Conservation (phyloP, 371 early-diverging fungal genomes). For the Apophysomyces trapeziformis region DNA sequence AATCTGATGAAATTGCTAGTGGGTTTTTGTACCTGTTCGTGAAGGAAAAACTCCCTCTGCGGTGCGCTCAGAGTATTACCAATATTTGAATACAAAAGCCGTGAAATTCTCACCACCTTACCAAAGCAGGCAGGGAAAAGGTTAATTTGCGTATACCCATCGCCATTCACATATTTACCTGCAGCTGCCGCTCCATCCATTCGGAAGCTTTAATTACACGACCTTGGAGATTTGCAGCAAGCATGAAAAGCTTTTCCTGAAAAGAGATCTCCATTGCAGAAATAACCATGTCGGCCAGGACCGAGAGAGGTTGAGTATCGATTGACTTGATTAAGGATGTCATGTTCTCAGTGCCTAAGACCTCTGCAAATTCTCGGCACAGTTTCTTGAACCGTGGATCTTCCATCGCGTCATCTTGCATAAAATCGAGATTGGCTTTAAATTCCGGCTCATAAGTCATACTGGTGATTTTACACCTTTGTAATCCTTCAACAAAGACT, state of each 20-base stretch:
- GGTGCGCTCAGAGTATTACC: slow-evolving; percentile 79
- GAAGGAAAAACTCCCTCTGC: slow-evolving; percentile 82
- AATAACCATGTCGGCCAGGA: slow-evolving; percentile 75
- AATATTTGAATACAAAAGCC: slow-evolving; percentile 79
- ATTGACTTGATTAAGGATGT: slow-evolving; percentile 57
- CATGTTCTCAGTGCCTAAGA: not conserved
- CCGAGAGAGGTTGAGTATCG: slow-evolving; percentile 63
- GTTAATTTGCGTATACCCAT: not conserved
- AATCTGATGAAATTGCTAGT: not conserved
- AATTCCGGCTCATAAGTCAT: slow-evolving; percentile 17
- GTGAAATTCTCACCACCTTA: slow-evolving; percentile 76
- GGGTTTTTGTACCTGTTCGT: slow-evolving; percentile 68
- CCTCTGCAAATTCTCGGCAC: slow-evolving; percentile 54
- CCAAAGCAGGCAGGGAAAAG: not conserved
- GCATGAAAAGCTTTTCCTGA: slow-evolving; percentile 74
- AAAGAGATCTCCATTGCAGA: slow-evolving; percentile 73
- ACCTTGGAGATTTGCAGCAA: slow-evolving; percentile 61
- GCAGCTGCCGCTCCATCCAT: slow-evolving; percentile 79
- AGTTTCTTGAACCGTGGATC: slow-evolving; percentile 64
- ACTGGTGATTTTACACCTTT: slow-evolving; percentile 37
- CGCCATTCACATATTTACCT: slow-evolving; percentile 42
- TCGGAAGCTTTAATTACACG: slow-evolving; percentile 65
- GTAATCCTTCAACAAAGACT: slow-evolving; percentile 43
- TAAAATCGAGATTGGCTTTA: not conserved
- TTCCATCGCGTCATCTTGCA: slow-evolving; percentile 38